Evolutionary conservation across 768 basidiomycete genomes (phyloP), one percentile per base, ranked within the genome.

Genomic region (Termitomyces sp.): DNA sequence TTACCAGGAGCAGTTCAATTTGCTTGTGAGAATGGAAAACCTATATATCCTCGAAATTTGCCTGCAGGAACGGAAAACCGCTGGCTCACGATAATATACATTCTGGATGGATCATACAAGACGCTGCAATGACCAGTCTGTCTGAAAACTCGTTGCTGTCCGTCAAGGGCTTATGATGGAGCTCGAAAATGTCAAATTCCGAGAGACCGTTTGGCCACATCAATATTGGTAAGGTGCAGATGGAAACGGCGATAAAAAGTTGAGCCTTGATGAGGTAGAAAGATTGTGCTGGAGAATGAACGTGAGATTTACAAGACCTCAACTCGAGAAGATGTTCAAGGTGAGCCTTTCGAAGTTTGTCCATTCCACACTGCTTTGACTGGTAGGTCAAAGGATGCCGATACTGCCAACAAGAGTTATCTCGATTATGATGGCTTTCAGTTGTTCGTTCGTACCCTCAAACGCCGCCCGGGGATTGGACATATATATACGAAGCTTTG

Each of bases 71-170:
- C 79, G 54, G 86, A 89, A 60, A 73, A 80, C 36, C 78, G 85
- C 18, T 96, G 92, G 91, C 79, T 96, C 59, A 91, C 93, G 0
- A 78, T 97, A 69, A 83, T 94, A 58, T 94, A 95, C 63, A 83
- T 89, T 56, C 73, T 86, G 46, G 83, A 86, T 41, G 88, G 85
- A 11, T 76, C 75, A 22, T 92, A 91, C 77, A 95, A 95, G 73
- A 89, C 89, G 0, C 78, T 94, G 23, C 93, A 97, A 77, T 95
- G 57, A 79, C 94, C 51, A 73, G 27, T 83, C 90, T 0, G 69
- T 95, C 10, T 76, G 77, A 41, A 81, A 82, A 50, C 73, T 94
- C 18, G 76, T 84, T 56, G 76, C 81, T 2, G 76, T 88, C 39
- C 79, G 90, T 25, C 82, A 82, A 60, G 84, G 85, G 41, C 77